Percentiles rank a stretch among this genome's conserved stretches.
Conservation (phyloP, 2,329 filamentous ascomycete species). For the Ascochyta koolunga region DNA sequence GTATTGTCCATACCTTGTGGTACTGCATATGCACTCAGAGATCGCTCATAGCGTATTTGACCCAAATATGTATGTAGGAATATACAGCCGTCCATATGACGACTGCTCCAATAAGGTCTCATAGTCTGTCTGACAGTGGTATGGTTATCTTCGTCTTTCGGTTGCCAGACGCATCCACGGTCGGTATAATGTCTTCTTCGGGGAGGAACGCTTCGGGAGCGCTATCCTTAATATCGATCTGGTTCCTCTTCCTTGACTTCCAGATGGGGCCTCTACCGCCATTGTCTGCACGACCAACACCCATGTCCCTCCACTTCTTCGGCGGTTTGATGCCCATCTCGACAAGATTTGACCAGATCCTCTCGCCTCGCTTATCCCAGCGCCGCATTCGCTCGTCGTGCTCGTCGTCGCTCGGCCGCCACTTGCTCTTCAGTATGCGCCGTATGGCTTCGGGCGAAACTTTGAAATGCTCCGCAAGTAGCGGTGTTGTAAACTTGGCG, state of each 20-base stretch:
- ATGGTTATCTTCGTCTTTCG: constrained; percentile 1
- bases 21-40: neutral
- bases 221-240: constrained; percentile 38
- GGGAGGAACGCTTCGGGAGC: constrained; percentile 19
- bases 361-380: constrained; percentile 57
- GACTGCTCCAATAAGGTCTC: neutral
- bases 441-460: constrained; percentile 87
- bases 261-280: constrained; percentile 39
- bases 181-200: constrained; percentile 40
- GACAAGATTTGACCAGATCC: constrained; percentile 56
- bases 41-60: neutral
- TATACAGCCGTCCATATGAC: neutral
- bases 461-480: constrained; percentile 79
- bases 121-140: constrained; percentile 19
- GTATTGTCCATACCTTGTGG: neutral
- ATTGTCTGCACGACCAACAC: constrained; percentile 43
- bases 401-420: constrained; percentile 63
- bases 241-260: constrained; percentile 40
- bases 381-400: constrained; percentile 50
- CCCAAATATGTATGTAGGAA: neutral
- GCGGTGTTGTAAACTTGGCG: constrained; percentile 73
- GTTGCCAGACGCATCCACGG: constrained; percentile 29
- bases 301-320: constrained; percentile 58
- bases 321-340: constrained; percentile 62
- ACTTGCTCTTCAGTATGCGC: constrained; percentile 82